Evolutionary conservation across 306 rosid species (phyloP).

Genomic region (Medicago arabica): DNA sequence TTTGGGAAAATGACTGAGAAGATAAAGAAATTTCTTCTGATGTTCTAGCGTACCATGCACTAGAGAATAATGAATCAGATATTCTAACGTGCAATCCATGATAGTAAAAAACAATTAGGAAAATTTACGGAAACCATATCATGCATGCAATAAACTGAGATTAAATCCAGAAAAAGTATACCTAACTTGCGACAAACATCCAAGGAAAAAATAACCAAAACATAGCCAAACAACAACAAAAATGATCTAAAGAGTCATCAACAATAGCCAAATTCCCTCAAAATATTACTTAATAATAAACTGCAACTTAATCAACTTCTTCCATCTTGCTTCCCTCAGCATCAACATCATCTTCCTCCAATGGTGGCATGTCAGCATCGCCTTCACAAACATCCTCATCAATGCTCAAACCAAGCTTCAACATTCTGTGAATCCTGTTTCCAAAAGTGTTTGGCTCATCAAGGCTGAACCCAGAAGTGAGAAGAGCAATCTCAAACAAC

Average conservation of each 20-base stretch:
- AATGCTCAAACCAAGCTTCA: conserved; percentile 86
- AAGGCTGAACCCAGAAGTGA: conserved; percentile 90
- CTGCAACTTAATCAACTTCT: conserved; percentile 68
- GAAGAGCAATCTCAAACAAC: conserved; percentile 81
- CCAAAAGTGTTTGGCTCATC: conserved; percentile 94
- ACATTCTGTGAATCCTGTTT: conserved; percentile 90
- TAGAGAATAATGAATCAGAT: not conserved
- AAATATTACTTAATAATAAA: not conserved
- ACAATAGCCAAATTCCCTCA: conserved; percentile 2
- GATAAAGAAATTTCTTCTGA: no score
- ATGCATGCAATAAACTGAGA: not conserved
- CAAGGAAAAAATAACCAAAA: not conserved
- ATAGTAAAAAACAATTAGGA: not conserved
- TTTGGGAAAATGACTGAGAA: no score
- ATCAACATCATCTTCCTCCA: conserved; percentile 78
- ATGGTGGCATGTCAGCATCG: conserved; percentile 81
- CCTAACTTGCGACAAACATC: conserved; percentile 18
- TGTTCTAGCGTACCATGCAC: no score
- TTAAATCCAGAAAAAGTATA: not conserved
- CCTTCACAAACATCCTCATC: conserved; percentile 75
- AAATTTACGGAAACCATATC: not conserved
- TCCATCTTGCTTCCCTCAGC: conserved; percentile 94
- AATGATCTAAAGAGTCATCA: not conserved
- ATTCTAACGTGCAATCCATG: not conserved
- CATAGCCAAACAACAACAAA: conserved; percentile 1